Evolutionary conservation across 2,329 filamentous ascomycete species (phyloP).

Genomic region (Neofusicoccum laricinum): DNA sequence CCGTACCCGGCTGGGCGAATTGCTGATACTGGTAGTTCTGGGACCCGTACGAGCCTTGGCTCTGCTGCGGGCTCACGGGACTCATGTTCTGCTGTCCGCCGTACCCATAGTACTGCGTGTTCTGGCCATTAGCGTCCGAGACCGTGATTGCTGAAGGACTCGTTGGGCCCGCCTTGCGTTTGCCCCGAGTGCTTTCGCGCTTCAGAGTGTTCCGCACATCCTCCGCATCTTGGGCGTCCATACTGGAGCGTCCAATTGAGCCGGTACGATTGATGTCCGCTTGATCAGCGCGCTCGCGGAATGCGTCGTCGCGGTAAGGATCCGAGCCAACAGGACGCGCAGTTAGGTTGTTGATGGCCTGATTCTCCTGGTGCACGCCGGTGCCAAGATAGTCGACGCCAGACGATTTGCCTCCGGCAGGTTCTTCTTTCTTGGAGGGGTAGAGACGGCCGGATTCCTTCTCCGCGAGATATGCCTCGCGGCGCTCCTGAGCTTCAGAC

Average conservation of each 20-base stretch:
- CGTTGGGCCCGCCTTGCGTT: constrained; percentile 32
- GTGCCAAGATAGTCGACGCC: constrained; percentile 33
- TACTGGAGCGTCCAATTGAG: constrained; percentile 36
- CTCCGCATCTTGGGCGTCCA: constrained; percentile 43
- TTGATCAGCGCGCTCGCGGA: not conserved
- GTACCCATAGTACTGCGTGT: not conserved
- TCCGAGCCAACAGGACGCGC: constrained; percentile 43
- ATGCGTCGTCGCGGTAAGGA: constrained; percentile 39
- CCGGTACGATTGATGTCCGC: constrained; percentile 25
- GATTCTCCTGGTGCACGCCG: constrained; percentile 29
- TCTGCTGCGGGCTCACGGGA: constrained; percentile 11
- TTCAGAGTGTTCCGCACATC: constrained; percentile 45
- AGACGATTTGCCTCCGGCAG: constrained; percentile 25
- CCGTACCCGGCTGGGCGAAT: not conserved
- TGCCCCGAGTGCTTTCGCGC: constrained; percentile 44
- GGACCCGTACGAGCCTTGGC: not conserved
- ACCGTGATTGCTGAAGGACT: constrained; percentile 10
- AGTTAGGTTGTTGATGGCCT: constrained; percentile 44
- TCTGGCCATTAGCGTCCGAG: not conserved
- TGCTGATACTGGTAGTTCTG: not conserved
- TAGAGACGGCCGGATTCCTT: constrained; percentile 67
- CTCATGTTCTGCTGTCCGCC: not conserved
- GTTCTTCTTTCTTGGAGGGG: constrained; percentile 43
- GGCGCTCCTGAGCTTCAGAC: constrained; percentile 9
- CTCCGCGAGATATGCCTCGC: constrained; percentile 26